These are phyloP conservation scores for Leucosporidium yakuticum DNA, from an alignment of 768 basidiomycete genomes.

Conservation along the genomic window DNA sequence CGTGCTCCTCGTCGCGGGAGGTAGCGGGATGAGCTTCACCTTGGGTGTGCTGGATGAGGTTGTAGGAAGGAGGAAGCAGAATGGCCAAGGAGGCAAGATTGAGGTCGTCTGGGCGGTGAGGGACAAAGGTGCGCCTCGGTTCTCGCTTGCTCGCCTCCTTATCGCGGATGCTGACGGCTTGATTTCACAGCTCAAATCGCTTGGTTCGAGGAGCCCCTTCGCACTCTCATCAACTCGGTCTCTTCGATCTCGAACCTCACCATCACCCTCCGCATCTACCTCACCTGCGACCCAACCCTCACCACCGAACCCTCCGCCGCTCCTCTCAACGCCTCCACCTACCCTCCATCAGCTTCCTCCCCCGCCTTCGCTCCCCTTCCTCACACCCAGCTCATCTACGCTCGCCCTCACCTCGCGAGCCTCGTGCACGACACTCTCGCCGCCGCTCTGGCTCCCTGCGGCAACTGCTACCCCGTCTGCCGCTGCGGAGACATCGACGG, in stretches of 20 bases:
- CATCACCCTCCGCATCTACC: conserved; percentile 5
- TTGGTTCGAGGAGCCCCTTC: conserved; percentile 11
- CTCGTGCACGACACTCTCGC: conserved; percentile 15
- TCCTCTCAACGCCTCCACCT: neutral
- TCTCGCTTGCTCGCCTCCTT: neutral
- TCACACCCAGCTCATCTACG: conserved; percentile 7
- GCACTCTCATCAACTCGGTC: neutral
- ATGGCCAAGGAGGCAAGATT: conserved; percentile 43
- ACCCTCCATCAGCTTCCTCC: conserved; percentile 43
- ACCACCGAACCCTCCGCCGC: neutral
- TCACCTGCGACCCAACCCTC: conserved; percentile 19
- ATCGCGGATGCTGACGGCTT: neutral
- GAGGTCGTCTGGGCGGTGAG: conserved; percentile 77
- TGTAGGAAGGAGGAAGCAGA: conserved; percentile 53
- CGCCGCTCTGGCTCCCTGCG: conserved; percentile 45
- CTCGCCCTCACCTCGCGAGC: conserved; percentile 6
- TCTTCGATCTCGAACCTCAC: neutral
- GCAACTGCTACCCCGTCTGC: conserved; percentile 35
- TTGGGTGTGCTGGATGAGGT: conserved; percentile 77
- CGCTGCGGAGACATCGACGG: conserved; percentile 15
- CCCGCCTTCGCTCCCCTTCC: conserved; percentile 11
- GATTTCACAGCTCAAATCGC: neutral
- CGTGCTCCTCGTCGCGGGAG: conserved; percentile 71
- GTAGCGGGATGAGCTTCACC: conserved; percentile 76
- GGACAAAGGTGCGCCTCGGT: conserved; percentile 41